Evolutionary conservation across 345 rosid species (phyloP), one percentile per base, ranked within the genome.

Genomic region (Pistacia vera): DNA sequence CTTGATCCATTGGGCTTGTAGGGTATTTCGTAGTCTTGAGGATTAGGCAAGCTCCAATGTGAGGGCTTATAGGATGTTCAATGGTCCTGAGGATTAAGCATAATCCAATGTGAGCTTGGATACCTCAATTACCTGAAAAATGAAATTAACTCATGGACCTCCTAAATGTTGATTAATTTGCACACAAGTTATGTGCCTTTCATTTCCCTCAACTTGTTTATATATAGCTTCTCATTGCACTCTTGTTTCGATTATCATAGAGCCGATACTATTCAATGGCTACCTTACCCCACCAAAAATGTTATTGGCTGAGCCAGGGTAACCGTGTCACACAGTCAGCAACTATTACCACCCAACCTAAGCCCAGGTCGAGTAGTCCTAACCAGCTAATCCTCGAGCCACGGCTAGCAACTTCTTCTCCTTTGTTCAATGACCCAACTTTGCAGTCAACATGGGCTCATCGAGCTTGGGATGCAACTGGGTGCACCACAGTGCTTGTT

Each of bases 361-460:
- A 82, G 58, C 63, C 81, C 48, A 72, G 65, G 68, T 84, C 57
- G 18, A 4, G 83, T 44, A 79, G 59, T 67, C 84, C 76, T 52
- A 30, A 77, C 78, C 83, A 67, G 38, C 65, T 81, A 69, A 33
- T 77, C 56, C 48, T 75, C 52, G 75, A 83, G 18, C 78, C 80
- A 10, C 69, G 57, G 68, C 73, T 56, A 20, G 81, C 54, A 8
- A 71, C 36, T 56, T 77, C 77, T 33, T 85, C 82, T 77, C 90
- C 90, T 11, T 22, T 63, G 10, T 70, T 70, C 60, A 76, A 87
- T 58, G 98, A 92, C 79, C 88, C 87, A 18, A n/a, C 78, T 61
- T 78, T 90, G 78, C 81, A 83, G 52, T 95, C 99, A 5, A 90
- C 97, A 8, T 88, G 90, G 98, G 33, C 85, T 10, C 98, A 95